Evolutionary conservation across 1,284 basidiomycete genomes (phyloP).

Genomic region (Cryptococcus floricola): DNA sequence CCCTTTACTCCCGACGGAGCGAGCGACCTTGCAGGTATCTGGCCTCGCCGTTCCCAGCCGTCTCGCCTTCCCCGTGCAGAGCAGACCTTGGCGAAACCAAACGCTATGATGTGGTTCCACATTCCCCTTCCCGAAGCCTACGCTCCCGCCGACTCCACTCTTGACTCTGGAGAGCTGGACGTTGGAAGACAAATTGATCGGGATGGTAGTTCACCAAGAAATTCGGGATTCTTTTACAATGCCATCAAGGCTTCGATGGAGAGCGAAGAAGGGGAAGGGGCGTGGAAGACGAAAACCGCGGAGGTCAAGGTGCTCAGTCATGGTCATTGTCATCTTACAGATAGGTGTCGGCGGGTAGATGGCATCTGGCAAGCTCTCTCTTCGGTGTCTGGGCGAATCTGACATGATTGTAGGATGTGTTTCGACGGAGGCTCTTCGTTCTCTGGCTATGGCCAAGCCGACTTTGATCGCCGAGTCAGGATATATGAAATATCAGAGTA

Average conservation of each 20-base stretch:
- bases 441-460: constrained; percentile 74
- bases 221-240: constrained; percentile 75
- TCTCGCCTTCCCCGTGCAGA: constrained; percentile 4
- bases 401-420: constrained; percentile 56
- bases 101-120: constrained; percentile 92
- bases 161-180: constrained; percentile 53
- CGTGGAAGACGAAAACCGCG: constrained; percentile 22
- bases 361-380: constrained; percentile 65
- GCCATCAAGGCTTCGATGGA: constrained; percentile 58
- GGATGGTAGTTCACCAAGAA: constrained; percentile 59
- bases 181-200: constrained; percentile 63
- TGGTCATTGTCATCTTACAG: constrained; percentile 81
- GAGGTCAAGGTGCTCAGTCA: constrained; percentile 64
- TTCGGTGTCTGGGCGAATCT: neutral
- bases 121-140: constrained; percentile 71
- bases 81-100: constrained; percentile 73
- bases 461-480: constrained; percentile 84
- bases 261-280: constrained; percentile 57
- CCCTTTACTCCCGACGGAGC: constrained; percentile 72
- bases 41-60: constrained; percentile 43
- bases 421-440: constrained; percentile 91
- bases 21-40: constrained; percentile 63
- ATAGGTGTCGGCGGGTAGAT: constrained; percentile 77
- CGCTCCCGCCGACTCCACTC: constrained; percentile 7
- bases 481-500: constrained; percentile 79